Percentiles rank a stretch among this genome's conserved stretches.
Evolutionary conservation across 2,329 filamentous ascomycete genomes (phyloP).

Genomic region (Phaeosphaeriaceae sp.): DNA sequence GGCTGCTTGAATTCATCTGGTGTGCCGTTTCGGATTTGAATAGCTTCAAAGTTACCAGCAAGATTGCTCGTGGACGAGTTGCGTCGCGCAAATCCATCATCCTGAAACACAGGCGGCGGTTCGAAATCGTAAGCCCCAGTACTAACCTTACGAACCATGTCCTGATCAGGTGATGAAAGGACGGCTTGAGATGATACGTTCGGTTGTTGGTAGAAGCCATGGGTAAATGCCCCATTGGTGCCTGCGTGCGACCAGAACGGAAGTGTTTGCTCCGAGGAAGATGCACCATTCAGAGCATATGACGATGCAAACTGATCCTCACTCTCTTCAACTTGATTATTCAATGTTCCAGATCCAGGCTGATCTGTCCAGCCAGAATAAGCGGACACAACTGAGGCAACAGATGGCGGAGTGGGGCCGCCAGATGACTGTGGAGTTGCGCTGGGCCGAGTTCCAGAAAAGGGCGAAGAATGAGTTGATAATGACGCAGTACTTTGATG

Average conservation of each 20-base stretch:
- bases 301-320: constrained; percentile 39
- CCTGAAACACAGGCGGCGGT: constrained; percentile 34
- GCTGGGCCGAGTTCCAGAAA: constrained; percentile 41
- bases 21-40: constrained; percentile 45
- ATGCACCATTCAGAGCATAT: constrained; percentile 38
- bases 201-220: constrained; percentile 42
- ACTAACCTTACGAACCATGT: constrained; percentile 36
- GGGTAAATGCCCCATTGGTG: not conserved
- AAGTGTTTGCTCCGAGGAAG: constrained; percentile 40
- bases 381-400: constrained; percentile 44
- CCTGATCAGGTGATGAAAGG: constrained; percentile 42
- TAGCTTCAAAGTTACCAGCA: constrained; percentile 47
- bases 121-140: constrained; percentile 42
- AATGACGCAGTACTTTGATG: constrained; percentile 40
- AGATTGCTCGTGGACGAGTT: constrained; percentile 50
- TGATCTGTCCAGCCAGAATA: constrained; percentile 48
- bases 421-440: constrained; percentile 40
- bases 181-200: constrained; percentile 46
- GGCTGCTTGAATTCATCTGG: constrained; percentile 48
- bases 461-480: constrained; percentile 45
- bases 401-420: constrained; percentile 40
- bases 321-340: constrained; percentile 27
- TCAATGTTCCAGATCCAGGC: constrained; percentile 25
- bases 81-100: constrained; percentile 42
- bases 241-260: constrained; percentile 35